Evolutionary conservation across 768 basidiomycete genomes (phyloP), one percentile per base, ranked within the genome.

Genomic region (Collybia mongolica): DNA sequence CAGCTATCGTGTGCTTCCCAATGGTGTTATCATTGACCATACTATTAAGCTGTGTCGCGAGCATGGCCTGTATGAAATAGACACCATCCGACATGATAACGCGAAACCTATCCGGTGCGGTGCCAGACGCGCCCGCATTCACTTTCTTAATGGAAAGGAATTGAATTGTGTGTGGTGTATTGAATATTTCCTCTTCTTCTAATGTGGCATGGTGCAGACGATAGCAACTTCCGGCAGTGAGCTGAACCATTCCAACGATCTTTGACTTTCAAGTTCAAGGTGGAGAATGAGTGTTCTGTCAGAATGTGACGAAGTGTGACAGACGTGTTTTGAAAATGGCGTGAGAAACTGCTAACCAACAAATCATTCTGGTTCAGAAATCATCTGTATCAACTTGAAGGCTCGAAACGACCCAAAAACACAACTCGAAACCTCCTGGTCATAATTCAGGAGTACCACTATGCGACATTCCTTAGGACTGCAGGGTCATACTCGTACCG

Each of bases 61-160:
- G 76, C 97, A 99, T 98, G 20, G 90, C 86, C 66, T 98, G 97
- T 42, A 89, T 75, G 65, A 90, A 97, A 56, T 89, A 71, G 17
- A 76, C 73, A 36, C 96, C 94, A 68, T 98, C 96, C 0, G 93
- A 96, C 36, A 98, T 73, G 67, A 98, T 91, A 52, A 96, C 77
- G 53, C 93, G 80, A 67, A 80, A 84, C 50, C 87, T 74, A 61
- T 88, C 86, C 11, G 32, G 32, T 39, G 75, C 55, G 39, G 68
- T 23, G 6, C 46, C 65, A 9, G 58, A 52, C 18, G 54, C 62
- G n/a, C 63, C 56, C 7, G 65, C 63, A 42, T 66, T 71, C 36
- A 97, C 86, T 63, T 84, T 84, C 69, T 93, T 96, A 55, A 93
- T 81, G 36, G 84, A 88, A 42, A 98, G 80, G 39, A 95, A 69